Evolutionary conservation across 2,329 filamentous ascomycete genomes (phyloP), one percentile per base, ranked within the genome.

Genomic region (Madurella fahalii): DNA sequence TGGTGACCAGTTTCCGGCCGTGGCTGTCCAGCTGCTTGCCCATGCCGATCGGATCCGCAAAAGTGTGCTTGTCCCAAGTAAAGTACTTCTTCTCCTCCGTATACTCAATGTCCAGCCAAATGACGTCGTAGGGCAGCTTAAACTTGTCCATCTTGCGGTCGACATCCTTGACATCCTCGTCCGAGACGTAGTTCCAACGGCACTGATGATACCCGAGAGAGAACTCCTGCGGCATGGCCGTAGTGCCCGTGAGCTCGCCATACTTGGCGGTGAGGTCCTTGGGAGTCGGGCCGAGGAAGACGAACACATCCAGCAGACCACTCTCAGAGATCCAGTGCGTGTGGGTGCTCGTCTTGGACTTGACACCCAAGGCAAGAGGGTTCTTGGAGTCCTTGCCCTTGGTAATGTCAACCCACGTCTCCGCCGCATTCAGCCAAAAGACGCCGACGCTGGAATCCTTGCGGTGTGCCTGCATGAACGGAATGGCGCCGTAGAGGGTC

Each of bases 101-200:
- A 71, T 97, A 99, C 74, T 99, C 94, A 62, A 99, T 90, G 65
- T 99, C 94, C 16, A 99, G 84, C 94, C 94, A 99, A 65, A 99
- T 99, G 60, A 97, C 89, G 72, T 99, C 94, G 74, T 97, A 99
- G 0, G 94, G 94, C 52, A 99, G 96, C 68, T 90, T 86, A 72
- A 86, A 84, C 74, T 94, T 95, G 75, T 97, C 92, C 76, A 99
- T 96, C 70, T 95, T 95, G 61, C 89, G 85, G 69, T 97, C 92
- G 41, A 99, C 93, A 66, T 97, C 92, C 71, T 89, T 95, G 55
- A 99, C 92, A 72, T 99, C 94, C 61, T 96, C 91, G 65, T 96
- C 93, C 1, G 90, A 95, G 53, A 96, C 86, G 69, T 99, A 99
- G 74, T 99, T 99, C 94, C 94, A 99, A 64, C 94, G 88, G 71